These are phyloP conservation scores for Boletus rufocinnamomeus DNA, from an alignment of 768 basidiomycete genomes.

Conservation along the genomic window DNA sequence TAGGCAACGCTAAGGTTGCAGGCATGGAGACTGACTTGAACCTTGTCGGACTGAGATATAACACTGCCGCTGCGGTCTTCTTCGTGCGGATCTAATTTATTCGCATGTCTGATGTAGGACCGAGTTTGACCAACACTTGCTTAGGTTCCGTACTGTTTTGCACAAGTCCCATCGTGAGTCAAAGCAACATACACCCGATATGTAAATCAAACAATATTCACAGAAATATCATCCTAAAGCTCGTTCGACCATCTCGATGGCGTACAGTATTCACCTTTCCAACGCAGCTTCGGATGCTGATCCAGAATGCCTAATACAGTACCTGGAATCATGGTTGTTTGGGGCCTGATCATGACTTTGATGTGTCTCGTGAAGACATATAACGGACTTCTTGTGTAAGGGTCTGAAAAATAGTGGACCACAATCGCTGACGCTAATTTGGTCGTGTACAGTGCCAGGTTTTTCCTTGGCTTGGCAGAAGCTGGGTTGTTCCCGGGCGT, in stretches of 20 bases:
- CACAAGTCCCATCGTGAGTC: constrained; percentile 43
- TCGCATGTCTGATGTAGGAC: neutral
- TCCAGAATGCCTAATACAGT: constrained; percentile 31
- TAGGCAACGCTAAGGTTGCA: constrained; percentile 46
- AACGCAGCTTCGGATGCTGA: constrained; percentile 3
- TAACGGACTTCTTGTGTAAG: constrained; percentile 34
- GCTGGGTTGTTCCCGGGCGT: constrained; percentile 45
- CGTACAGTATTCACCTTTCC: constrained; percentile 18
- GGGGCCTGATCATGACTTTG: constrained; percentile 40
- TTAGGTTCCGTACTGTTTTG: constrained; percentile 39
- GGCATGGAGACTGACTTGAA: constrained; percentile 45
- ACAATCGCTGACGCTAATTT: constrained; percentile 5
- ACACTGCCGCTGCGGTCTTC: constrained; percentile 41
- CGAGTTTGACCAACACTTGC: neutral
- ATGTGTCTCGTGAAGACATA: constrained; percentile 40
- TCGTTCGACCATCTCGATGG: constrained; percentile 37
- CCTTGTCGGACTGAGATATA: constrained; percentile 39
- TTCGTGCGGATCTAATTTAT: constrained; percentile 27
- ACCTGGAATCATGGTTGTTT: constrained; percentile 37
- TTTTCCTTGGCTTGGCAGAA: constrained; percentile 50
- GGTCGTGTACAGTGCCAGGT: constrained; percentile 30
- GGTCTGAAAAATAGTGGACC: neutral
- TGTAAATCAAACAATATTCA: neutral
- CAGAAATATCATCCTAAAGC: constrained; percentile 41
- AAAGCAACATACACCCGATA: neutral